Evolutionary conservation across 176 grass and related monocot species (phyloP).

Genomic region (Melocanna baccifera): DNA sequence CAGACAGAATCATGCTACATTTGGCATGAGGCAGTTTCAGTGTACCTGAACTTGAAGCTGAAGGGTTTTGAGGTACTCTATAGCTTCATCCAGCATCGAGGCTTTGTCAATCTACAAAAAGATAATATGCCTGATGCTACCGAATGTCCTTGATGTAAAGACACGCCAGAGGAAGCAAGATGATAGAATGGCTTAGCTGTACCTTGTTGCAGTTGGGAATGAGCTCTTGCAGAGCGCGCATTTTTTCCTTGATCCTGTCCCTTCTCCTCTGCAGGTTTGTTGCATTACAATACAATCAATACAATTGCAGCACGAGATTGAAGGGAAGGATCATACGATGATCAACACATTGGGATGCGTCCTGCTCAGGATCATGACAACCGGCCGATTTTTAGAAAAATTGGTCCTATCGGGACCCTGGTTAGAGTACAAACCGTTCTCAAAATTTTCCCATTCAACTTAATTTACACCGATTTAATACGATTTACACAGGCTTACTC

Average conservation of each 20-base stretch:
- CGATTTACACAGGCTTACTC: too few species aligned
- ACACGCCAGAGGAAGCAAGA: not conserved
- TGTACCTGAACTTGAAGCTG: slow-evolving; percentile 73
- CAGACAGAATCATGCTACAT: slow-evolving; percentile 5
- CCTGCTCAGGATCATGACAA: not conserved
- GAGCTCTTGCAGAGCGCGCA: slow-evolving; percentile 64
- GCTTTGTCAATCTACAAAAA: slow-evolving; percentile 67
- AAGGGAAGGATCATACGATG: not conserved
- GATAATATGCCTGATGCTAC: not conserved
- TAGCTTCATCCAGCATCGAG: slow-evolving; percentile 73
- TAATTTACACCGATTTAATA: too few species aligned
- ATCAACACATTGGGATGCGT: not conserved
- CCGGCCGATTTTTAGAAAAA: too few species aligned
- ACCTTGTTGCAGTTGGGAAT: slow-evolving; percentile 84
- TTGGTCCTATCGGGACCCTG: too few species aligned
- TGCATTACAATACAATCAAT: not conserved
- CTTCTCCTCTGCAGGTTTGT: slow-evolving; percentile 58
- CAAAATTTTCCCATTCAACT: too few species aligned
- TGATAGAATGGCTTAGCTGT: not conserved
- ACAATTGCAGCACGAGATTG: not conserved
- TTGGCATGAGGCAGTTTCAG: not conserved
- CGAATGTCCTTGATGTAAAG: not conserved
- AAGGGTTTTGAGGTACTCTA: slow-evolving; percentile 79
- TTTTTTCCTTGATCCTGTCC: slow-evolving; percentile 71
- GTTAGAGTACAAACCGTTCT: too few species aligned